A percentile compares a stretch with the other conserved stretches of the same genome.
Conservation (phyloP, 2,329 filamentous ascomycete species). For the Clonostachys rhizophaga region DNA sequence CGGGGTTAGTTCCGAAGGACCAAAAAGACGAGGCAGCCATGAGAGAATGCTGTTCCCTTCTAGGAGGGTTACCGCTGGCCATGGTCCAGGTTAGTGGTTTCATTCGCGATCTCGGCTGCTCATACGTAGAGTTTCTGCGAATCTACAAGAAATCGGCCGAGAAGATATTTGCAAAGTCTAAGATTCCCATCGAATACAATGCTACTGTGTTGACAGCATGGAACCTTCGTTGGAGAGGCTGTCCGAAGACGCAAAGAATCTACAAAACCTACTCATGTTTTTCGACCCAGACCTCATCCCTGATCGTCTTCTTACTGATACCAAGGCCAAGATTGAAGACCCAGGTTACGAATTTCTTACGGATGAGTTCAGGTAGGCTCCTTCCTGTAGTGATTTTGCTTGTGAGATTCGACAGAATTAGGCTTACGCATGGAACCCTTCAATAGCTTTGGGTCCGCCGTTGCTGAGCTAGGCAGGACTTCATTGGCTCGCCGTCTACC, state of each 20-base stretch:
- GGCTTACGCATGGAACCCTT: too few species aligned
- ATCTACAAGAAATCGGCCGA: slow-evolving; percentile 4
- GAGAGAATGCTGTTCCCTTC: slow-evolving; percentile 1
- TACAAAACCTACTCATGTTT: slow-evolving; percentile 2
- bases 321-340: not conserved
- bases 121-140: slow-evolving; percentile 1
- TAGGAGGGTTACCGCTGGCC: slow-evolving; percentile 4
- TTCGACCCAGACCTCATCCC: slow-evolving; percentile 4
- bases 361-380: too few species aligned
- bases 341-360: not conserved
- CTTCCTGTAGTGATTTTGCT: too few species aligned
- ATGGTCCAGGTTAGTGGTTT: slow-evolving; percentile 3
- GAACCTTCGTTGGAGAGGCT: slow-evolving; percentile 1
- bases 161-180: slow-evolving; percentile 2
- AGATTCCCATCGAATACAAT: slow-evolving; percentile 2
- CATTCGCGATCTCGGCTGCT: slow-evolving; percentile 1
- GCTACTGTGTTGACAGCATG: slow-evolving; percentile 1
- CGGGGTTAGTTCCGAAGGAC: not conserved
- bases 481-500: not conserved
- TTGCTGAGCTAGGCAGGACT: too few species aligned
- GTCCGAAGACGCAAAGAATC: slow-evolving; percentile 1
- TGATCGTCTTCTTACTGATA: not conserved
- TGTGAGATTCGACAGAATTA: too few species aligned
- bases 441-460: too few species aligned
- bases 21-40: slow-evolving; percentile 1